These are phyloP conservation scores for Botrytis medusae DNA, from an alignment of 2,329 filamentous ascomycete species.

Conservation along the genomic window DNA sequence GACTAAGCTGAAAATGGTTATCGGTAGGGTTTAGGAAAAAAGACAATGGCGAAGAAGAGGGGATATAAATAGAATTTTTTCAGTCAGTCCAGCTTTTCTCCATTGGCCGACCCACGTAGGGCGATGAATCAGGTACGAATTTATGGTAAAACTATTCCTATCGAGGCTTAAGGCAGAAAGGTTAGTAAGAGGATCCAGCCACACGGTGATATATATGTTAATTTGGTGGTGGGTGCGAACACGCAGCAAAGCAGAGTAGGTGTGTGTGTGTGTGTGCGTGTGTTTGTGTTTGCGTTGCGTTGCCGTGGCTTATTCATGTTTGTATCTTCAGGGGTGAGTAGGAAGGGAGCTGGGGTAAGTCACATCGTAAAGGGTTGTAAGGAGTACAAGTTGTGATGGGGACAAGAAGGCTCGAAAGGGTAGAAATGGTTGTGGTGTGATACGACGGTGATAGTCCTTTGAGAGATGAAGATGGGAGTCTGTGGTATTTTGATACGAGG, in stretches of 20 bases:
- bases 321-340: not conserved
- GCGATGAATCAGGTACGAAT: not conserved
- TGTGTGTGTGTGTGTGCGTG: not conserved
- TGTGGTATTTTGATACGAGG: not conserved
- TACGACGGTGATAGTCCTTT: not conserved
- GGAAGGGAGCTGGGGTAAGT: not conserved
- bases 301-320: not conserved
- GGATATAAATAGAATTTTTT: conserved; percentile 7
- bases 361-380: no score
- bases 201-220: not conserved
- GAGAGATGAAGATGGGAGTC: not conserved
- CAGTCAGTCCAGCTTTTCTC: not conserved
- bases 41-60: not conserved
- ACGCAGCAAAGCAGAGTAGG: not conserved
- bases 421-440: not conserved
- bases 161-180: not conserved
- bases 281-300: not conserved
- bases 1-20: not conserved
- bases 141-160: not conserved
- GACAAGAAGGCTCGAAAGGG: not conserved
- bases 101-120: not conserved
- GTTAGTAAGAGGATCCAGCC: not conserved
- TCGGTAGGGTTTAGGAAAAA: not conserved
- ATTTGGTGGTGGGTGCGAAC: not conserved
- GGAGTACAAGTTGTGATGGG: not conserved